These are phyloP conservation scores for Zizania latifolia DNA, from an alignment of 176 grass and related monocot species.

Conservation along the genomic window DNA sequence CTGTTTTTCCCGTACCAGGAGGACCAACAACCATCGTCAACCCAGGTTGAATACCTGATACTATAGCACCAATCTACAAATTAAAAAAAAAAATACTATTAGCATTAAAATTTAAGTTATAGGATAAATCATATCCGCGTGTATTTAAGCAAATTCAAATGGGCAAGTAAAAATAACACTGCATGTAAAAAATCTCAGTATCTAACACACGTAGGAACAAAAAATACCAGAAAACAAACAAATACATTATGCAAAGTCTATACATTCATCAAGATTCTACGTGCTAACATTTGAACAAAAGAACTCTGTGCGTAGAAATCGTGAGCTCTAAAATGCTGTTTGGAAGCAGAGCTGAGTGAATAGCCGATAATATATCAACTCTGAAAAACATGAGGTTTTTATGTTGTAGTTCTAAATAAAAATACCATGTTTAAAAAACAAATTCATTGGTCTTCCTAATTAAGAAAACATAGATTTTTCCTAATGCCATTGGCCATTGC, in stretches of 20 bases:
- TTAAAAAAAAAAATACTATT: slow-evolving; percentile 11
- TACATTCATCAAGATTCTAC: neutral
- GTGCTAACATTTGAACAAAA: neutral
- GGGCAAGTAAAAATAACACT: neutral
- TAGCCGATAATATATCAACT: neutral
- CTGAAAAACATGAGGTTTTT: neutral
- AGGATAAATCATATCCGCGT: slow-evolving; percentile 14
- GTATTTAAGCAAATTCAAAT: slow-evolving; percentile 10
- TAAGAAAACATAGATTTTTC: too few relatives aligned
- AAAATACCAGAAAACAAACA: neutral
- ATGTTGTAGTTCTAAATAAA: neutral
- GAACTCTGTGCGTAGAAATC: too few relatives aligned
- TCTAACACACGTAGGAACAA: neutral
- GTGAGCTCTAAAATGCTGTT: neutral
- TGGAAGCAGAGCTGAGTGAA: neutral
- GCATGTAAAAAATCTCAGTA: neutral
- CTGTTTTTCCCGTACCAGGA: slow-evolving; percentile 97
- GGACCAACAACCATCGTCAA: slow-evolving; percentile 99
- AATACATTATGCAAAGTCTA: neutral
- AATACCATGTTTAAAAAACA: too few relatives aligned
- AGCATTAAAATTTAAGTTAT: neutral
- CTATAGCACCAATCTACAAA: slow-evolving; percentile 86
- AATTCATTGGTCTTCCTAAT: too few relatives aligned
- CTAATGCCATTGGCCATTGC: too few relatives aligned
- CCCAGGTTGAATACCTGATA: slow-evolving; percentile 94